Evolutionary conservation across 352 stramenopile species (phyloP).

Genomic region (Pseudoperonospora humuli): DNA sequence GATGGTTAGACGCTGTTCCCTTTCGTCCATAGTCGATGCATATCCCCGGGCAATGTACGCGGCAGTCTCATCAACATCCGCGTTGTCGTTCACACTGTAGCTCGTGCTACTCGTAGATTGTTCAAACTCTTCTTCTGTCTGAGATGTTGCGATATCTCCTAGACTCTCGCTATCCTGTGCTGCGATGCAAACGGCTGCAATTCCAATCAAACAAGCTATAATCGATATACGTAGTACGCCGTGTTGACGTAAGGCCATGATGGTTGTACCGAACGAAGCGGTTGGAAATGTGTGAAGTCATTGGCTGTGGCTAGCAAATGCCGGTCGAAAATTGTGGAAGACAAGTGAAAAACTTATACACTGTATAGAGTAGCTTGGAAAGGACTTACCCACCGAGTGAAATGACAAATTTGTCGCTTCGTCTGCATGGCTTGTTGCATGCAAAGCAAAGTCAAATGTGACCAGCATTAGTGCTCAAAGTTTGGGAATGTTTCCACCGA

Average conservation of each 20-base stretch:
- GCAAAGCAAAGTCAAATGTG: constrained; percentile 8
- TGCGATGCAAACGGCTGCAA: constrained; percentile 3
- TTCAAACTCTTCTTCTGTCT: neutral
- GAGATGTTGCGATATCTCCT: constrained; percentile 1
- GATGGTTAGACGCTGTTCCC: constrained; percentile 27
- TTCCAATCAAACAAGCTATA: constrained; percentile 6
- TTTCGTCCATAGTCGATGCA: constrained; percentile 19
- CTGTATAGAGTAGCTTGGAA: constrained; percentile 15
- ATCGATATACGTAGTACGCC: constrained; percentile 21
- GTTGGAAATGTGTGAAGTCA: constrained; percentile 15
- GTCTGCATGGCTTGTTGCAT: constrained; percentile 9
- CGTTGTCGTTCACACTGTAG: constrained; percentile 2
- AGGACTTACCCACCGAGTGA: constrained; percentile 2
- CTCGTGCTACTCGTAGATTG: neutral
- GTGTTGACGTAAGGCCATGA: constrained; percentile 19
- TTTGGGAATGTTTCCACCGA: constrained; percentile 7
- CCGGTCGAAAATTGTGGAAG: constrained; percentile 7
- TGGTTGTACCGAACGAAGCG: constrained; percentile 27
- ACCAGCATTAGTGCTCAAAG: constrained; percentile 21
- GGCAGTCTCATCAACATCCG: constrained; percentile 8
- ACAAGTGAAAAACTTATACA: neutral
- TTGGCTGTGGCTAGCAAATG: constrained; percentile 2
- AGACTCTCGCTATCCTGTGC: constrained; percentile 5
- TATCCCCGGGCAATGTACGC: constrained; percentile 29
- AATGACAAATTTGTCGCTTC: constrained; percentile 22